phyloP scores from a whole-genome alignment of 2,329 filamentous ascomycete genomes.

The Xenoacremonium recifei region DNA sequence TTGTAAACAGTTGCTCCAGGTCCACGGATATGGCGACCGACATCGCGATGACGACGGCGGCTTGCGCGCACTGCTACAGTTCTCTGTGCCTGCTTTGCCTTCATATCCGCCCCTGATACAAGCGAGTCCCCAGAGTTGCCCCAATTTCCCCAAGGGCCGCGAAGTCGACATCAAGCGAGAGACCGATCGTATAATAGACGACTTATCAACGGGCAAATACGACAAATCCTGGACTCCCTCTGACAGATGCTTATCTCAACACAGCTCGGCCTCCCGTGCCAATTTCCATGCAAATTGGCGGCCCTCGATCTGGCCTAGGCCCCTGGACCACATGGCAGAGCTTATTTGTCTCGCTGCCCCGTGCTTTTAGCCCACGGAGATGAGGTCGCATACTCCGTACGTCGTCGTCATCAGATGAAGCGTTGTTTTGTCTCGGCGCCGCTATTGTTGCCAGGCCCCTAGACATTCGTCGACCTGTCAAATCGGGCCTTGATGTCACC shows the following conservation, averaged over 20 bases:
- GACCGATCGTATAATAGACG: too few relatives aligned
- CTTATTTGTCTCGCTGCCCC: slow-evolving; percentile 10
- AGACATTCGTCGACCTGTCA: not conserved
- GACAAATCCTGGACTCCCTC: too few relatives aligned
- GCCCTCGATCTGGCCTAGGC: not conserved
- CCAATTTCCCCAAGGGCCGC: too few relatives aligned
- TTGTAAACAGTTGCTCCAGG: not conserved
- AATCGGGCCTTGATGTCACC: not conserved
- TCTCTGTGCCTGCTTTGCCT: not conserved
- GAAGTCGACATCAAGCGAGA: too few relatives aligned
- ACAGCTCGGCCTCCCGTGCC: not conserved
- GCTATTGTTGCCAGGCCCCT: not conserved
- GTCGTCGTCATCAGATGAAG: slow-evolving; percentile 4
- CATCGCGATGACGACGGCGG: slow-evolving; percentile 6
- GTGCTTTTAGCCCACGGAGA: slow-evolving; percentile 12
- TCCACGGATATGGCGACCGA: slow-evolving; percentile 4
- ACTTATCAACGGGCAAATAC: too few relatives aligned
- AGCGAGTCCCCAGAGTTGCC: not conserved
- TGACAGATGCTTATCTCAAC: too few relatives aligned
- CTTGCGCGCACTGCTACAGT: not conserved
- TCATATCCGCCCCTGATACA: too few relatives aligned
- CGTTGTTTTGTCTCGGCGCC: not conserved
- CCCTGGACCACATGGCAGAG: slow-evolving; percentile 8
- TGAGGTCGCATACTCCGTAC: slow-evolving; percentile 6
- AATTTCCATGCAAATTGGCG: slow-evolving; percentile 9